These are phyloP conservation scores for Pythium insidiosum DNA, from an alignment of 352 stramenopile genomes.

Conservation along the genomic window DNA sequence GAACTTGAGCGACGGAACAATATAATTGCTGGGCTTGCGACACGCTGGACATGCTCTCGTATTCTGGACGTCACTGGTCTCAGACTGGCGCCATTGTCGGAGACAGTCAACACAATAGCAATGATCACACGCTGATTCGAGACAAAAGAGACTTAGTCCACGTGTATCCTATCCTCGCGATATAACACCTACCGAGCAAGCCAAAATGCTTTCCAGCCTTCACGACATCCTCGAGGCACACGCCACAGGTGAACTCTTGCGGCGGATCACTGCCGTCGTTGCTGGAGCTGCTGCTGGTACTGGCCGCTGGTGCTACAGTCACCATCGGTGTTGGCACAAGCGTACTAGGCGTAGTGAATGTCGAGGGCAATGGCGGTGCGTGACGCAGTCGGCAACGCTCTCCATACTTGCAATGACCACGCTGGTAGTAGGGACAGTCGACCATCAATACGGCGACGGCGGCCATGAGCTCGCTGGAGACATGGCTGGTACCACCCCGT, in stretches of 20 bases:
- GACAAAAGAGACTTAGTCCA: too few relatives aligned
- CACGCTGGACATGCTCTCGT: conserved; percentile 61
- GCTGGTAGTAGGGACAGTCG: conserved; percentile 68
- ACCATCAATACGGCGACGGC: conserved; percentile 46
- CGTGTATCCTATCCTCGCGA: too few relatives aligned
- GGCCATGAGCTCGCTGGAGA: conserved; percentile 24
- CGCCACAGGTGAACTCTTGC: conserved; percentile 60
- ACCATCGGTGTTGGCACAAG: not conserved
- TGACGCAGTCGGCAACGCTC: conserved; percentile 58
- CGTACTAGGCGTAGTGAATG: not conserved
- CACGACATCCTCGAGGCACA: conserved; percentile 80
- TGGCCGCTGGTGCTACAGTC: not conserved
- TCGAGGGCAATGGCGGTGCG: conserved; percentile 1
- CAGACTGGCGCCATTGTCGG: conserved; percentile 59
- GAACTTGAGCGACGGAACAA: conserved; percentile 74
- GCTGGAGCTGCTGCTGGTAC: not conserved
- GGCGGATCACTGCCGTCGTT: conserved; percentile 10
- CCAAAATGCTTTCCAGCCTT: conserved; percentile 72
- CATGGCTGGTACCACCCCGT: not conserved
- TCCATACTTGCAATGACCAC: conserved; percentile 72
- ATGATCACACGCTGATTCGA: conserved; percentile 44
- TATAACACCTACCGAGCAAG: conserved; percentile 59
- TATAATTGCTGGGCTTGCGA: conserved; percentile 59
- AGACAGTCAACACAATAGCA: conserved; percentile 76
- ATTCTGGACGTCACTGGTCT: conserved; percentile 64